Conservation (phyloP, 495 filamentous ascomycete genomes). For the Staphylotrichum tortipilum region DNA sequence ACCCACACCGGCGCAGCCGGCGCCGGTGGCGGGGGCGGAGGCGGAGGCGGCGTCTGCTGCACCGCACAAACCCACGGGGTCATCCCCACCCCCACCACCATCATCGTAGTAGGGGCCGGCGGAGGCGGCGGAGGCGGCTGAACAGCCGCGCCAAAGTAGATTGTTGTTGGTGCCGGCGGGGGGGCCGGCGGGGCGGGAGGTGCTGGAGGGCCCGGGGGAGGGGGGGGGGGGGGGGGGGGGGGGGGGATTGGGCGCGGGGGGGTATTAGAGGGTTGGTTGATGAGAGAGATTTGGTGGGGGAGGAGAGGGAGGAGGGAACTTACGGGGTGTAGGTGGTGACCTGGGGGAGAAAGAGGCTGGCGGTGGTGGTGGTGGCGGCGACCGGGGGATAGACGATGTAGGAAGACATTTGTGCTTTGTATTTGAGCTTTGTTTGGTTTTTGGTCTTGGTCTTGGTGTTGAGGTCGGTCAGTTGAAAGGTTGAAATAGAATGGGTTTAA, state of each 20-base stretch:
- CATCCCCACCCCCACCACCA: neutral
- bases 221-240: neutral
- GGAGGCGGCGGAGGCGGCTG: slow-evolving; percentile 4
- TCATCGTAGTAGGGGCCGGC: neutral
- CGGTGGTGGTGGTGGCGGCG: neutral
- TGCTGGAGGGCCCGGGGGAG: slow-evolving; percentile 1
- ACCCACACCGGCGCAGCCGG: neutral
- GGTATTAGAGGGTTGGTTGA: neutral
- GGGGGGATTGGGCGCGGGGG: neutral
- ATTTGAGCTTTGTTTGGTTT: no score
- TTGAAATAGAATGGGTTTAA: no score
- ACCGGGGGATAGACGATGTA: neutral
- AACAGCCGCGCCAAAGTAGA: neutral
- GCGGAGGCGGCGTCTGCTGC: no score
- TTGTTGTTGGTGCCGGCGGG: neutral
- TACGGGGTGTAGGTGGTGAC: slow-evolving; percentile 7
- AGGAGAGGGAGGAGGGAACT: neutral
- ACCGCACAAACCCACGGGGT: no score
- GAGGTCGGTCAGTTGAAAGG: no score
- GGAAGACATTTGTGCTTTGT: neutral
- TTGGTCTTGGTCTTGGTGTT: no score
- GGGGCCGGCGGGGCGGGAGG: neutral
- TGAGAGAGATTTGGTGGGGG: neutral
- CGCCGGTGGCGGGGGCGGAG: neutral
- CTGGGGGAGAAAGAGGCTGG: neutral